These are phyloP conservation scores for Aurantiochytrium sp. DNA, from an alignment of 108 stramenopile genomes.

Conservation along the genomic window DNA sequence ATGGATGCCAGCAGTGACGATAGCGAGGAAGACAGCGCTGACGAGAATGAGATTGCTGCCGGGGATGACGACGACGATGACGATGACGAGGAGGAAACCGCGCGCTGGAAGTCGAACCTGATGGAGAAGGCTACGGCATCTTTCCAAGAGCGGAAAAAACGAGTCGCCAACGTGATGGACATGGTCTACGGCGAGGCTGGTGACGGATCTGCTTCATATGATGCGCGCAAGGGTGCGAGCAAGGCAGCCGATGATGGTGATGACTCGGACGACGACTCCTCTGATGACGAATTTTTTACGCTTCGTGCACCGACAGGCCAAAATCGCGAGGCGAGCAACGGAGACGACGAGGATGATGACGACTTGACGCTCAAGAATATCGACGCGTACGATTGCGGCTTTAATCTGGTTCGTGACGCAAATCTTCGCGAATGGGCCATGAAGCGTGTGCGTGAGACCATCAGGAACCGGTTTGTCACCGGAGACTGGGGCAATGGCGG, in stretches of 20 bases:
- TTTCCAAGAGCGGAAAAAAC: constrained; percentile 15
- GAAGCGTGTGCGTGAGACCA: constrained; percentile 66
- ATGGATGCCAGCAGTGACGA: constrained; percentile 36
- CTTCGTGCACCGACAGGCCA: background rate
- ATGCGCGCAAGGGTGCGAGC: no score
- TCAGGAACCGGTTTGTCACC: constrained; percentile 86
- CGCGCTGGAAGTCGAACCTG: constrained; percentile 32
- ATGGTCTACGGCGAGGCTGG: constrained; percentile 30
- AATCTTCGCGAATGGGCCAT: constrained; percentile 51
- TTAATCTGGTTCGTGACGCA: background rate
- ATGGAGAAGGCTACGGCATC: constrained; percentile 22
- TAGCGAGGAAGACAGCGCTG: background rate
- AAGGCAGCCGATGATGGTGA: constrained; percentile 36
- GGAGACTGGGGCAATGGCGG: constrained; percentile 71
- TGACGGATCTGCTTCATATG: no score
- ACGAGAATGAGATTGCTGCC: background rate
- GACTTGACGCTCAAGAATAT: constrained; percentile 1
- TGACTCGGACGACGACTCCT: constrained; percentile 38
- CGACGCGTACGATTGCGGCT: background rate
- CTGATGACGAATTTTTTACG: constrained; percentile 21
- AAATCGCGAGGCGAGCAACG: background rate
- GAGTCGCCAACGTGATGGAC: constrained; percentile 29
- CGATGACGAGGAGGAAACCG: constrained; percentile 19
- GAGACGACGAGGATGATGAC: constrained; percentile 19
- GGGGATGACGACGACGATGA: constrained; percentile 18